Conservation (phyloP, 371 early-diverging fungal genomes). For the Coemansia sp. region DNA sequence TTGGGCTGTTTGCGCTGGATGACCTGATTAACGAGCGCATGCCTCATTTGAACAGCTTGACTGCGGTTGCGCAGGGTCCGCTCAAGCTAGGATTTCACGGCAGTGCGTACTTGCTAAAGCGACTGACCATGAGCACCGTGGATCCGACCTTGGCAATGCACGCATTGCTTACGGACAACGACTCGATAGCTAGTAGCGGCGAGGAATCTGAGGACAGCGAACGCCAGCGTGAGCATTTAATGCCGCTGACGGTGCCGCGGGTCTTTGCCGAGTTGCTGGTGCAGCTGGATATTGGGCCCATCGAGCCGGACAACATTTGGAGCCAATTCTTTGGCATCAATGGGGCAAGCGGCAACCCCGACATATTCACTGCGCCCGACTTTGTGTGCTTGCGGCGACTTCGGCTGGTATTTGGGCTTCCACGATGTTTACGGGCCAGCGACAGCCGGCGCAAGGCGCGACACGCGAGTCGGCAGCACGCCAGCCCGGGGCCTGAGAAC, state of each 20-base stretch:
- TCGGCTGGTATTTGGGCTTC: constrained; percentile 16
- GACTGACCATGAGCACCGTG: constrained; percentile 9
- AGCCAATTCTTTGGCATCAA: constrained; percentile 8
- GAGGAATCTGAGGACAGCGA: background rate
- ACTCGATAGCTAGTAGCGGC: background rate
- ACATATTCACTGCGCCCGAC: background rate
- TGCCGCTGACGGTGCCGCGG: constrained; percentile 4
- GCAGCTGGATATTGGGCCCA: constrained; percentile 31
- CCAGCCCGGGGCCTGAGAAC: constrained; percentile 6
- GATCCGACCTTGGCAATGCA: background rate
- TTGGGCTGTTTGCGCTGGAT: constrained; percentile 36
- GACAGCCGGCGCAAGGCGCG: constrained; percentile 7
- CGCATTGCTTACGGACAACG: no score
- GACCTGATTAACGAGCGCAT: constrained; percentile 27
- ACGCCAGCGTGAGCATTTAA: background rate
- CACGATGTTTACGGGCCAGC: background rate
- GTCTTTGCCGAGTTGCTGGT: constrained; percentile 13
- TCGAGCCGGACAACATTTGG: constrained; percentile 31
- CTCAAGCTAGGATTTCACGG: constrained; percentile 12
- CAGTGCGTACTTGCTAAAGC: constrained; percentile 5
- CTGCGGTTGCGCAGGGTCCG: constrained; percentile 7
- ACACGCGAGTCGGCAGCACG: background rate
- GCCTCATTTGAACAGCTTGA: constrained; percentile 6
- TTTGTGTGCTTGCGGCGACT: constrained; percentile 20
- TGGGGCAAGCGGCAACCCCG: background rate